These are phyloP conservation scores for Fremontodendron californicum DNA, from an alignment of 345 rosid species.

Conservation along the genomic window DNA sequence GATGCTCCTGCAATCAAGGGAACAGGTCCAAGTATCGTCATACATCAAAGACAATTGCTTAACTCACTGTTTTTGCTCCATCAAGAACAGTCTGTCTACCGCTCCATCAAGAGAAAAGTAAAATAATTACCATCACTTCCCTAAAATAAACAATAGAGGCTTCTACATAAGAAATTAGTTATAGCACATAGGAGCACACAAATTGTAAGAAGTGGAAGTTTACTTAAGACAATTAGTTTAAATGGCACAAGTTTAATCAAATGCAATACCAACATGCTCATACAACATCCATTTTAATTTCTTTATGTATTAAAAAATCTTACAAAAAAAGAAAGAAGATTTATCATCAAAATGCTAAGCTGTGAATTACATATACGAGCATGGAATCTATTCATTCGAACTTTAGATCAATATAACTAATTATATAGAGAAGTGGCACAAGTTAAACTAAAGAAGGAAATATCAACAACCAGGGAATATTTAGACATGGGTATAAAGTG, in stretches of 20 bases:
- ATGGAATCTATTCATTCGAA: not conserved
- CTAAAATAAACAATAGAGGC: not conserved
- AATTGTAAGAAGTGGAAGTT: not conserved
- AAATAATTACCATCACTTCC: not conserved
- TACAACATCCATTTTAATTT: not conserved
- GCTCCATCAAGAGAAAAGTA: constrained; percentile 24
- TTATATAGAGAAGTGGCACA: no score
- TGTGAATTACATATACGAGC: not conserved
- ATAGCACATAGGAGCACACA: not conserved
- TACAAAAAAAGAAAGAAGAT: not conserved
- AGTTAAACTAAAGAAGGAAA: not conserved
- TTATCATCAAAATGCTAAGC: not conserved
- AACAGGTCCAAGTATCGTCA: not conserved
- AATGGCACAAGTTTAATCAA: not conserved
- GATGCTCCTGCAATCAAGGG: constrained; percentile 62
- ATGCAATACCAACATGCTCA: not conserved
- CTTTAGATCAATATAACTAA: not conserved
- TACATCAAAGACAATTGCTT: constrained; percentile 10
- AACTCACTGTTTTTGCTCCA: constrained; percentile 99
- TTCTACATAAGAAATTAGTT: not conserved
- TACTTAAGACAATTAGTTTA: not conserved
- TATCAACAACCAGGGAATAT: not conserved
- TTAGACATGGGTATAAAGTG: not conserved
- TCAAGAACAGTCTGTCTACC: no score
- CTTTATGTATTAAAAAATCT: not conserved